Conservation (phyloP, 1,139 yeast species). For the Candida anutae region DNA sequence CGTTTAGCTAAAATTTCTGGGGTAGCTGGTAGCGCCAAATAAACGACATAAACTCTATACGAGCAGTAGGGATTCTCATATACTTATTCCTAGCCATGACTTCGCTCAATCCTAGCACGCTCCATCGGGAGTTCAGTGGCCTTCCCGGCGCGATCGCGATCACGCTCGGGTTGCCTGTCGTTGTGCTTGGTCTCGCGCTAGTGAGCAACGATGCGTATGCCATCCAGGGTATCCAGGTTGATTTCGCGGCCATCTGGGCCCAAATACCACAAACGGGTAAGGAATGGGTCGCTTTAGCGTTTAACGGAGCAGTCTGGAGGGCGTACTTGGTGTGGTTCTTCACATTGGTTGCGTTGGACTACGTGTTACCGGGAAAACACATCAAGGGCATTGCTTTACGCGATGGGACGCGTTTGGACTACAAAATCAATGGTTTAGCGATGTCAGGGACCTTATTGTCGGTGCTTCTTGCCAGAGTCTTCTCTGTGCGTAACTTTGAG, state of each 20-base stretch:
- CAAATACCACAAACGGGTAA: conserved; percentile 19
- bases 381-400: conserved; percentile 64
- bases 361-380: conserved; percentile 63
- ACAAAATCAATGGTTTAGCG: conserved; percentile 75
- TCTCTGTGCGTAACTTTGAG: conserved; percentile 36
- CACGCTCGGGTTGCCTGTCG: conserved; percentile 57
- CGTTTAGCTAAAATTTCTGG: too few relatives aligned
- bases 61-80: neutral
- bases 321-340: conserved; percentile 74
- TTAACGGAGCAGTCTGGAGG: conserved; percentile 45
- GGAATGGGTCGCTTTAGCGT: conserved; percentile 20
- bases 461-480: conserved; percentile 44
- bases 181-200: conserved; percentile 53
- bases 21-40: conserved; percentile 1
- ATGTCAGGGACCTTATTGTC: conserved; percentile 43
- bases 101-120: conserved; percentile 62
- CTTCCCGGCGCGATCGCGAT: conserved; percentile 63
- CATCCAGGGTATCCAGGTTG: conserved; percentile 39
- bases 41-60: neutral
- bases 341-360: conserved; percentile 54
- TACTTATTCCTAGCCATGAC: conserved; percentile 5
- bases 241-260: conserved; percentile 22
- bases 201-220: conserved; percentile 51
- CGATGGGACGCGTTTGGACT: conserved; percentile 62
- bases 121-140: conserved; percentile 71